A percentile compares a stretch with the other conserved stretches of the same genome.
Evolutionary conservation across 148 eudicot genomes (phyloP).

Genomic region (Chenopodium berlandieri): DNA sequence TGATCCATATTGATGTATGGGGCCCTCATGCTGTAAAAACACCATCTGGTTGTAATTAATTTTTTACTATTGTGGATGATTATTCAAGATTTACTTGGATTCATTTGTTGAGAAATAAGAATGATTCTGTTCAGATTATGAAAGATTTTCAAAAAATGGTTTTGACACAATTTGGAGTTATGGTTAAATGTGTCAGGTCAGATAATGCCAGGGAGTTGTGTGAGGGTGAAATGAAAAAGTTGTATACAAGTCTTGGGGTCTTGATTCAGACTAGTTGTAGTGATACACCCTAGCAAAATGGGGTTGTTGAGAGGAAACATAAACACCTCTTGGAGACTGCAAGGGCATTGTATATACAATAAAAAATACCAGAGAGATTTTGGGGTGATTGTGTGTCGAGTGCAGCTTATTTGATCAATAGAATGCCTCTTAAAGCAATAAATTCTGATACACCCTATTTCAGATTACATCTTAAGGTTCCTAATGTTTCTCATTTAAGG

Average conservation of each 20-base stretch:
- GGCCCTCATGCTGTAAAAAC: neutral
- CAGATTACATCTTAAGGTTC: neutral
- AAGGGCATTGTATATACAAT: neutral
- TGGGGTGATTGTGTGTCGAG: constrained; percentile 8
- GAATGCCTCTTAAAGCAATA: neutral
- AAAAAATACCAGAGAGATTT: neutral
- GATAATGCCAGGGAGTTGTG: neutral
- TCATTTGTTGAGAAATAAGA: neutral
- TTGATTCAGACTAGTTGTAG: neutral
- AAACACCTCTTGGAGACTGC: neutral
- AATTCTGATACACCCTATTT: neutral
- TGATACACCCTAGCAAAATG: constrained; percentile 12
- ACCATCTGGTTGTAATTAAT: neutral
- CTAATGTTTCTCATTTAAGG: neutral
- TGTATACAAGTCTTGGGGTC: neutral
- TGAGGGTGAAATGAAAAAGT: neutral
- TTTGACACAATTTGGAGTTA: neutral
- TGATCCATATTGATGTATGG: neutral
- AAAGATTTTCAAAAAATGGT: neutral
- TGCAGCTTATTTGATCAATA: neutral
- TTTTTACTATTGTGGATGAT: constrained; percentile 16
- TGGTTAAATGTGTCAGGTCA: neutral
- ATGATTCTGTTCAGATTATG: neutral
- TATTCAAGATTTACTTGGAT: neutral
- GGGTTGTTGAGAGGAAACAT: constrained; percentile 2